Evolutionary conservation across 257 asterid genomes (phyloP), one percentile per base, ranked within the genome.

Genomic region (Jacaranda copaia): DNA sequence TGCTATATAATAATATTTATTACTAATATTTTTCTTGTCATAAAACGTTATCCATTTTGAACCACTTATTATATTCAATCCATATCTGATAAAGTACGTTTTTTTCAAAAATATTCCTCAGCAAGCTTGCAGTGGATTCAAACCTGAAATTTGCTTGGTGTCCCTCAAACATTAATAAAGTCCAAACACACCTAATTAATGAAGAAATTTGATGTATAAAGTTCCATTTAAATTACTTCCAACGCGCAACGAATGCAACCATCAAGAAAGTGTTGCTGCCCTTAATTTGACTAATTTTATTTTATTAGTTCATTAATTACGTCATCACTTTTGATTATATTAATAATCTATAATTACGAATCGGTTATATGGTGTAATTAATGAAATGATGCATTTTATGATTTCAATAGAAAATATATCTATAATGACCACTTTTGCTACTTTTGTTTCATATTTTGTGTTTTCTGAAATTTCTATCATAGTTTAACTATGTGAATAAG

Each of bases 151-250:
- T 60, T 10, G 40, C 2, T 20, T 5, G 15, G 16, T 9, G 10
- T 10, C 66, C 43, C 66, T 60, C 40, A 61, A 32, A 61, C 9
- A 61, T 61, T 56, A 56, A 53, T 56, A 19, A 56, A 56, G 68
- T 61, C 66, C 19, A 61, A 35, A 15, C 19, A 3, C 16, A 36
- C 68, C 68, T 61, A 61, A 35, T 61, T 61, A 32, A 5, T 35
- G 64, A 19, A 61, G 45, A 36, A 61, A 11, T 61, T 0, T 19
- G 64, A 58, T 58, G 18, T 58, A 2, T n/a, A 55, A n/a, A 56
- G 32, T 56, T 56, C 10, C 4, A 56, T 16, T 16, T 16, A 56
- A 56, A n/a, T 56, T 5, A 59, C 6, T 25, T 19, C 65, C 42
- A 25, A 61, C 46, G 35, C 68, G 68, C 3, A 61, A 61, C 19